phyloP scores from a whole-genome alignment of 371 early-diverging fungal genomes.

The Circinella umbellata region DNA sequence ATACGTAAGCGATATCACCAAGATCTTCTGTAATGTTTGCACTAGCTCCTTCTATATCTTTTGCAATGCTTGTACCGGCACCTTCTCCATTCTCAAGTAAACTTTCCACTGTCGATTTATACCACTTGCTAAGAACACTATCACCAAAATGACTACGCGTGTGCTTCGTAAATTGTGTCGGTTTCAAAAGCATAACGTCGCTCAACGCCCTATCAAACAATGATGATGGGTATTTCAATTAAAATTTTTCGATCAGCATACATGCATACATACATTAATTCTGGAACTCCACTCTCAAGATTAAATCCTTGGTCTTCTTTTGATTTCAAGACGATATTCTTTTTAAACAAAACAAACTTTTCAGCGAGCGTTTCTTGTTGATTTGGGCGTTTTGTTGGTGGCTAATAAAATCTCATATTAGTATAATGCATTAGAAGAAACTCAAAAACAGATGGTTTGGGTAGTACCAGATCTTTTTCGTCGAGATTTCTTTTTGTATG shows the following conservation, averaged over 20 bases:
- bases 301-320: not conserved
- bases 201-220: conserved; percentile 1
- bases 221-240: not conserved
- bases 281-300: not conserved
- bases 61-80: conserved; percentile 8
- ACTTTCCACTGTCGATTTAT: conserved; percentile 13
- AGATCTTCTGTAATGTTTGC: not conserved
- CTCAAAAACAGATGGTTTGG: not conserved
- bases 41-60: too few species aligned
- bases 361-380: not conserved
- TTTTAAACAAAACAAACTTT: not conserved
- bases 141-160: conserved; percentile 16
- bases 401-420: not conserved
- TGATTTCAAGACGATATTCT: not conserved
- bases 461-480: not conserved
- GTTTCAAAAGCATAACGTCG: conserved; percentile 23
- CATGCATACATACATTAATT: not conserved
- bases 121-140: conserved; percentile 14
- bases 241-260: not conserved
- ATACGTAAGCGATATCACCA: conserved; percentile 18
- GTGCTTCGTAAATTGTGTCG: conserved; percentile 15
- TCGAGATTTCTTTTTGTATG: not conserved
- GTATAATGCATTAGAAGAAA: not conserved
- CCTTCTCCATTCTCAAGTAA: conserved; percentile 14
- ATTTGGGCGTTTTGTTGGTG: not conserved